A percentile compares a stretch with the other conserved stretches of the same genome.
Conservation (phyloP, 495 filamentous ascomycete species). For the Bombardia bombarda region DNA sequence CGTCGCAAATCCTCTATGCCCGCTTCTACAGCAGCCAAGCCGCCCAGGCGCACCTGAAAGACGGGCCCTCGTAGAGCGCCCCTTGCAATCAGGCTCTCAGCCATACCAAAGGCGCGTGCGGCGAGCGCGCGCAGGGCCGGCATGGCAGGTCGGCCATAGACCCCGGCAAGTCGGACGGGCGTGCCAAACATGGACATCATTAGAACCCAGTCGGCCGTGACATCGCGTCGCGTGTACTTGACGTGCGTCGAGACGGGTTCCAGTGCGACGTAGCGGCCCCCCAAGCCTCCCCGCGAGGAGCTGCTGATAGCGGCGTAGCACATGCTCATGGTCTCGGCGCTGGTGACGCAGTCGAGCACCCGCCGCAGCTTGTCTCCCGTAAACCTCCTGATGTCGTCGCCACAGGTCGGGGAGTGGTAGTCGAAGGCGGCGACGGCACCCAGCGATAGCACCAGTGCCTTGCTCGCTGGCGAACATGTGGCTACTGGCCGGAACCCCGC, state of each 20-base stretch:
- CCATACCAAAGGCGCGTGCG: background rate
- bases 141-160: background rate
- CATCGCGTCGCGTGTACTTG: constrained; percentile 3
- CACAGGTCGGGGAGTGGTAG: constrained; percentile 3
- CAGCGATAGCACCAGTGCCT: background rate
- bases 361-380: background rate
- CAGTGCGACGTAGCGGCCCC: background rate
- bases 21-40: background rate
- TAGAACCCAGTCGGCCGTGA: background rate
- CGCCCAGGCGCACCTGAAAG: background rate
- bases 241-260: background rate
- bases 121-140: background rate
- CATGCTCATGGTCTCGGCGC: background rate
- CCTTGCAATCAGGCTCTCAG: background rate
- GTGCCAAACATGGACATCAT: background rate
- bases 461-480: constrained; percentile 3
- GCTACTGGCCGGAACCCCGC: background rate
- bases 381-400: background rate
- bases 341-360: constrained; percentile 4
- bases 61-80: background rate
- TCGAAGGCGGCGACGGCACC: constrained; percentile 5
- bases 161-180: background rate
- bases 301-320: constrained; percentile 7
- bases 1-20: background rate
- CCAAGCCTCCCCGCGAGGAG: background rate